Base-by-base conservation (phyloP, 176 grass and related monocot genomes). In the Triticum monococcum region DNA sequence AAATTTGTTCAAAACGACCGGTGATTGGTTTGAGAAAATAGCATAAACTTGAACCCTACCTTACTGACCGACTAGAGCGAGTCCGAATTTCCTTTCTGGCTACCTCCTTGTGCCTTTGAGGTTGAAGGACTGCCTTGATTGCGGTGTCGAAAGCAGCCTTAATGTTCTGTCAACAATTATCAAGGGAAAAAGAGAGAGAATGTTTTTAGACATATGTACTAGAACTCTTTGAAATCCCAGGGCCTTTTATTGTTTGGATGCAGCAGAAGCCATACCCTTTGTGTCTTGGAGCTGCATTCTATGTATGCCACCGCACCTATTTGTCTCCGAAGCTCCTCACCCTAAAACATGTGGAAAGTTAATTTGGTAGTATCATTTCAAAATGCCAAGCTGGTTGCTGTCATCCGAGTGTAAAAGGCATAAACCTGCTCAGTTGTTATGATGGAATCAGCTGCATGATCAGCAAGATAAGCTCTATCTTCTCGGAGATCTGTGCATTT, bases 221-320 rank as follows among this genome's bases (percentile, higher is more conserved):
- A 38, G 35, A 90, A 68, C 12, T 62, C 38, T 33, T 33, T 56
- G 23, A 83, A 67, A 79, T 20, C n/a, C 4, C 22, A 12, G 26
- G 41, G 20, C 32, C 25, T 36, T 65, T 45, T 18, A 9, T 40
- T 37, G 13, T 13, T 35, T 43, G 30, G 24, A 77, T 62, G 30
- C 3, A 88, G 63, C 17, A 83, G 62, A 36, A 45, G 38, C 37
- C 72, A 67, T 86, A 91, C 89, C 76, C 88, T 80, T 64, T 96
- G 94, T 78, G 91, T 96, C 87, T 93, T 93, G 60, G 91, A 96
- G 89, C 94, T 93, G 91, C 94, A 93, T 63, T 95, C 91, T 22
- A 93, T 89, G 28, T 96, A 93, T 9, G 89, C 87, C 6, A 92
- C 88, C 25, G 94, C 94, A 61, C 94, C 91, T 41, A 93, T 91